Evolutionary conservation across 495 filamentous ascomycete species (phyloP).

Genomic region (Penicillium pulvis): DNA sequence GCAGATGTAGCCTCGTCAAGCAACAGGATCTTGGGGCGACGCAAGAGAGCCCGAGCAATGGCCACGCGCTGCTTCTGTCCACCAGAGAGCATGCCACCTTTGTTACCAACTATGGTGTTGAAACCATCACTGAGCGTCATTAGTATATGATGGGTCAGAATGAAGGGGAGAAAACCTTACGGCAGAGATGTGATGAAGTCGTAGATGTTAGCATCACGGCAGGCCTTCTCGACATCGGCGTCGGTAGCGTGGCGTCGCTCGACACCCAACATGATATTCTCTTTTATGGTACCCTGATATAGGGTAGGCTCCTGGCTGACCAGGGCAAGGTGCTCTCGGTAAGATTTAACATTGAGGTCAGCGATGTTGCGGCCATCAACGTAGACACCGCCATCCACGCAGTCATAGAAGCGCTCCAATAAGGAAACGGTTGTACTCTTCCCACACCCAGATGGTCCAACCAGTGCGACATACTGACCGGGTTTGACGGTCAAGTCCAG

Average conservation of each 20-base stretch:
- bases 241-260: constrained; percentile 65
- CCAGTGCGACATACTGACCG: constrained; percentile 78
- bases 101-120: constrained; percentile 72
- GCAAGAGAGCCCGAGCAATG: constrained; percentile 71
- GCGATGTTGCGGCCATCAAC: constrained; percentile 77
- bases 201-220: constrained; percentile 88
- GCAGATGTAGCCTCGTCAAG: constrained; percentile 84
- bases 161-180: constrained; percentile 26
- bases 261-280: constrained; percentile 77
- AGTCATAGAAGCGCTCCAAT: constrained; percentile 85
- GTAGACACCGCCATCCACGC: constrained; percentile 68
- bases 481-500: constrained; percentile 71
- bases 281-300: constrained; percentile 81
- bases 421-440: constrained; percentile 82
- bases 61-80: constrained; percentile 86
- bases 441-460: constrained; percentile 80
- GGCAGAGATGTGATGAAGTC: constrained; percentile 81
- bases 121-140: constrained; percentile 61
- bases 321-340: constrained; percentile 73
- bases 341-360: constrained; percentile 73
- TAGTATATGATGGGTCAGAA: constrained; percentile 7
- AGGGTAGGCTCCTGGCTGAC: constrained; percentile 87
- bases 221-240: constrained; percentile 69
- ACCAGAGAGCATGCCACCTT: constrained; percentile 76
- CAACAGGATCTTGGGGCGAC: constrained; percentile 70